Base-by-base conservation (phyloP, 805 yeast species). In the Pichia pseudocactophila region DNA sequence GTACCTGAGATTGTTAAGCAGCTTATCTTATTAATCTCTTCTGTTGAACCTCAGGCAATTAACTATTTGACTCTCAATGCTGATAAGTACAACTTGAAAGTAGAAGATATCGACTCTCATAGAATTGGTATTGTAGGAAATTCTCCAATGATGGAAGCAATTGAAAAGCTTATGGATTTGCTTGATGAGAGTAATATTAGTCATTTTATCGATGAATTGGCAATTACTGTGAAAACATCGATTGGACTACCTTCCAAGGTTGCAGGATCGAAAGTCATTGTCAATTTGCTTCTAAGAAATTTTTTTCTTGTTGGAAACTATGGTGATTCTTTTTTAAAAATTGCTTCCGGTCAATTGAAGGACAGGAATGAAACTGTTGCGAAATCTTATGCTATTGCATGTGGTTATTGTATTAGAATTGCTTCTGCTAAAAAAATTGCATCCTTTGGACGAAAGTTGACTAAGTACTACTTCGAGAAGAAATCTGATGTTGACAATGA, bases 221-320 rank as follows among this genome's bases (percentile, higher is more conserved):
- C 73, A 18, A 55, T 62, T 17, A 73, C 86, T 2, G 74, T 85
- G 8, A 77, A 78, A 46, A 72, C 68, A 43, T 75, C 94, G 0
- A 84, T 89, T 17, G 97, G 97, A 0, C 66, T 92, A 12, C 97
- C 97, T 0, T 86, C 97, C 0, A 87, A 90, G 54, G 87, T 84
- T 0, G 86, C 89, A 19, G 88, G 90, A 0, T 76, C 95, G 5
- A 73, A 78, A 47, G 80, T 88, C 0, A 58, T 89, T 10, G 85
- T 81, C 7, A 70, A 76, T 16, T 58, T 87, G 37, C 73, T 83
- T 0, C 64, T 76, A 10, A 73, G 80, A 47, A 79, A 82, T 51
- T 58, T 63, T 16, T 63, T 64, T 30, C 48, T 72, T 15, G 52
- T 63, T 2, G 62, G 66, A 43, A 66, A 76, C 0, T 74, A 74